Base-by-base conservation (phyloP, 2,329 filamentous ascomycete genomes). In the Cordyceps pruinosa region DNA sequence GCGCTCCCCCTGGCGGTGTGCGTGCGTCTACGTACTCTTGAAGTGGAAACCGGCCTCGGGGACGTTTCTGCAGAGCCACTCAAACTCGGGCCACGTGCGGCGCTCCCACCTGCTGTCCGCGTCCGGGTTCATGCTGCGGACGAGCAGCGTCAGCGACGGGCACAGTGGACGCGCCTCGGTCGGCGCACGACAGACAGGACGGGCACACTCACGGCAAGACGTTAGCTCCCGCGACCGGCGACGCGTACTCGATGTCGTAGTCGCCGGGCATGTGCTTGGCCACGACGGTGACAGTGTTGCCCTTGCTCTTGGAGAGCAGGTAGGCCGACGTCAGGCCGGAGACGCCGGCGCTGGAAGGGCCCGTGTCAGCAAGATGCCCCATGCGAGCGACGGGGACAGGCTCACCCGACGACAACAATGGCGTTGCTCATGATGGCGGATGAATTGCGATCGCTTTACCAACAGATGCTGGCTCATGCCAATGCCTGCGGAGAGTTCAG, bases 181-280 rank as follows among this genome's bases (percentile, higher is more conserved):
- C 37, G n/a, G n/a, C 17, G 28, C 5, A 53, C 12, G 30, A 7
- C 17, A 21, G 8, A 19, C 15, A 19, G 26, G 42, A 57, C 39
- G 53, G 35, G 39, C 37, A 52, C 25, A 76, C 85, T 60, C 65
- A 89, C 85, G 88, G 90, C 59, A 87, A 70, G 66, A 85, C 86
- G 67, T 94, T 93, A 60, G 90, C 90, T 15, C 90, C 90, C 4
- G 90, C 90, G 88, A 89, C 95, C 1, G 90, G 90, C 6, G 89
- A 95, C 1, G 89, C 86, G 70, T 96, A 97, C 76, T 95, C 88
- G 63, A 92, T 87, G 63, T 93, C 88, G 71, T 93, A 94, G 74
- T 97, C 92, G 35, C 92, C 92, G 0, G 92, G 92, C 87, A 96
- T 94, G 69, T 96, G 88, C 67, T 93, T 95, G 5, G 90, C 87